phyloP scores from a whole-genome alignment of 1,284 basidiomycete genomes.

The Tylopilus sp. region DNA sequence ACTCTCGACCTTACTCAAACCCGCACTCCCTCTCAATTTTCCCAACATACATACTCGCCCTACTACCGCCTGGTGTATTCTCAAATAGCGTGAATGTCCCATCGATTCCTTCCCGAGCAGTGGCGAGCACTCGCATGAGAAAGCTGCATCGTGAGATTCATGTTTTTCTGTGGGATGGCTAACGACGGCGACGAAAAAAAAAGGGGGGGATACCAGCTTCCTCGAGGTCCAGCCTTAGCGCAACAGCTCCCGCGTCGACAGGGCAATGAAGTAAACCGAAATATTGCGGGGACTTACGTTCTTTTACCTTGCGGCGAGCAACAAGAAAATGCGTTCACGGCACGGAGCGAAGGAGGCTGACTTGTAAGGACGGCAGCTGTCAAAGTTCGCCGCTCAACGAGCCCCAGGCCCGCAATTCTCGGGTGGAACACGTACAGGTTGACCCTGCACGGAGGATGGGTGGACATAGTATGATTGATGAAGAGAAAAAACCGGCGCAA shows the following conservation, averaged over 20 bases:
- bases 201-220: neutral
- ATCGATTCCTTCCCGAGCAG: neutral
- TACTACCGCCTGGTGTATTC: neutral
- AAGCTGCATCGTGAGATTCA: neutral
- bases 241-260: neutral
- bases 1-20: too few relatives aligned
- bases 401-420: constrained; percentile 22
- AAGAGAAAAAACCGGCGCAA: neutral
- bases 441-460: neutral
- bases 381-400: constrained; percentile 27
- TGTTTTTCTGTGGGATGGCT: neutral
- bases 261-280: constrained; percentile 15
- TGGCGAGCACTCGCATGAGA: neutral
- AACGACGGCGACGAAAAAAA: constrained; percentile 14
- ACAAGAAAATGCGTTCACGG: constrained; percentile 12
- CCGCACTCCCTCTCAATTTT: too few relatives aligned
- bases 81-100: neutral
- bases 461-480: neutral
- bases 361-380: constrained; percentile 9
- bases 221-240: neutral
- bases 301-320: constrained; percentile 7
- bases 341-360: constrained; percentile 23
- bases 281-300: constrained; percentile 25
- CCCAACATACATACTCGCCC: neutral
- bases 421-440: constrained; percentile 7